Evolutionary conservation across 1,284 basidiomycete genomes (phyloP).

Genomic region (Irpex rosettiformis): DNA sequence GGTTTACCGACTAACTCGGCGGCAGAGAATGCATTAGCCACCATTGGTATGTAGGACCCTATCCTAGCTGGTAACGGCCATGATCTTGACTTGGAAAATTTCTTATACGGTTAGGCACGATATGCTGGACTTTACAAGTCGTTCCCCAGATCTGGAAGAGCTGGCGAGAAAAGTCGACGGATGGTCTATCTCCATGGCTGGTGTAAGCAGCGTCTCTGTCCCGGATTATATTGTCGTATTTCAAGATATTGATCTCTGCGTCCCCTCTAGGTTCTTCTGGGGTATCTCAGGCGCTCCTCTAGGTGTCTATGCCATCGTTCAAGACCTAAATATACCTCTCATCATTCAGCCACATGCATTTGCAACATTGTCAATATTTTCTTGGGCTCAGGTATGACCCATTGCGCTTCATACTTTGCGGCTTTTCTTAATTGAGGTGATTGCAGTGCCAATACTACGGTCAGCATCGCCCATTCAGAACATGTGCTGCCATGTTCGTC

Average conservation of each 20-base stretch:
- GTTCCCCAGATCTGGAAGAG: conserved; percentile 73
- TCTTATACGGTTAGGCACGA: conserved; percentile 41
- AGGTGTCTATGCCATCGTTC: conserved; percentile 65
- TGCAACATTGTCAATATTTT: conserved; percentile 54
- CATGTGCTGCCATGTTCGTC: conserved; percentile 31
- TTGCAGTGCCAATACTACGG: conserved; percentile 62
- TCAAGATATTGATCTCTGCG: not conserved
- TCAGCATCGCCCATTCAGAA: conserved; percentile 31
- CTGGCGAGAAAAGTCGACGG: conserved; percentile 59
- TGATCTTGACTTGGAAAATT: not conserved
- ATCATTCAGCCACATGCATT: conserved; percentile 77
- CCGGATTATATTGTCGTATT: too few species aligned
- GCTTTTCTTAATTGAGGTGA: not conserved
- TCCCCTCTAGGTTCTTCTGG: conserved; percentile 40
- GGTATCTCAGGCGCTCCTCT: conserved; percentile 57
- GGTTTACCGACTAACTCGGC: conserved; percentile 39
- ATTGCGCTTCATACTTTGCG: not conserved
- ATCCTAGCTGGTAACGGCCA: conserved; percentile 10
- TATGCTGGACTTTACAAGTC: conserved; percentile 63
- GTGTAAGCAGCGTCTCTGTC: conserved; percentile 38
- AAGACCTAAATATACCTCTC: conserved; percentile 70
- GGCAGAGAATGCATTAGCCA: conserved; percentile 27
- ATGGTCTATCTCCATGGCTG: conserved; percentile 64
- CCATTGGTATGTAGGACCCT: conserved; percentile 44
- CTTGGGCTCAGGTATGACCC: conserved; percentile 61